Evolutionary conservation across 2,329 filamentous ascomycete species (phyloP).

Genomic region (Aspergillus aculeatinus): DNA sequence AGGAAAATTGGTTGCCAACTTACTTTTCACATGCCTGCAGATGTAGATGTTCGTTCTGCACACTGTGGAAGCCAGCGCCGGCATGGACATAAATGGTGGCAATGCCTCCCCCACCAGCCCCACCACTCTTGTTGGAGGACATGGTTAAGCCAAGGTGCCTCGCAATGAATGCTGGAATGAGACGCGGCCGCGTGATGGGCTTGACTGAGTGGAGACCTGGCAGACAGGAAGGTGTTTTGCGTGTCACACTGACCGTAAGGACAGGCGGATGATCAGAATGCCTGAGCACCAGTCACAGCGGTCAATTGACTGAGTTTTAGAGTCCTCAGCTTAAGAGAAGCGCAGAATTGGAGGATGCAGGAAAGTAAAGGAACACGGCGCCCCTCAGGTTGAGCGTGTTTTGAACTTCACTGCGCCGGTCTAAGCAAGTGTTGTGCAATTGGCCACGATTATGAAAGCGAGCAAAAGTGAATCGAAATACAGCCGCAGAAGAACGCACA

Average conservation of each 20-base stretch:
- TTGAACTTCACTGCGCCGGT: neutral
- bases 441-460: neutral
- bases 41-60: constrained; percentile 79
- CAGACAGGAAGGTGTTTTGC: neutral
- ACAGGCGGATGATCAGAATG: neutral
- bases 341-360: neutral
- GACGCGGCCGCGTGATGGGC: neutral
- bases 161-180: neutral
- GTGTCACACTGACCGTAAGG: neutral
- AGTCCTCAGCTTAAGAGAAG: neutral
- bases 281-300: neutral
- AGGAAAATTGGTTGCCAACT: constrained; percentile 37
- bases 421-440: neutral
- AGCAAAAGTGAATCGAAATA: neutral
- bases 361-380: neutral
- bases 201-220: neutral
- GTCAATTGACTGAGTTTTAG: neutral
- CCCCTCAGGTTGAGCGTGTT: neutral
- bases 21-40: constrained; percentile 86
- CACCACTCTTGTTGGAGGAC: constrained; percentile 38
- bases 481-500: neutral
- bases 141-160: constrained; percentile 23
- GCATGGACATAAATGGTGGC: constrained; percentile 93
- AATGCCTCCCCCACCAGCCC: constrained; percentile 50
- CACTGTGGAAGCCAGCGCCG: constrained; percentile 89